Evolutionary conservation across 345 rosid genomes (phyloP), one percentile per base, ranked within the genome.

Genomic region (Corymbia maculata): DNA sequence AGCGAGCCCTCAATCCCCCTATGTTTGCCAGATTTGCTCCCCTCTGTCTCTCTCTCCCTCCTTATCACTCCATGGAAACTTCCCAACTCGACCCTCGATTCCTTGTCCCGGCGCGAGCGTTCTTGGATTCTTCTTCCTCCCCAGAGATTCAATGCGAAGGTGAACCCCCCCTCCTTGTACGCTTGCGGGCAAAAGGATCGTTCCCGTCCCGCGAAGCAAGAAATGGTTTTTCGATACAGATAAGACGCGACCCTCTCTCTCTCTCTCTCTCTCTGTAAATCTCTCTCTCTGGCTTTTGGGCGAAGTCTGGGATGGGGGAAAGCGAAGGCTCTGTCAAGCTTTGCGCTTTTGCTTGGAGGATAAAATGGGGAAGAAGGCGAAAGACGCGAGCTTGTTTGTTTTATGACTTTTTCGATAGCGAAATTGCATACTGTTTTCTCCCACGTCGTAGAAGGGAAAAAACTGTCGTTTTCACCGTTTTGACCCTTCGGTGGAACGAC

Each of bases 11-110:
- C 53, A 92, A 87, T 59, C 93, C 95, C 42, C 89, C 94, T 8
- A 91, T 79, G 88, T 89, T 94, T 90, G 95, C 95, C 95, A 95
- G 95, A 92, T 92, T 94, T 91, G 82, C 49, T 57, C 28, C 61
- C 57, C 26, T 12, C 28, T 55, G 22, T 22, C 4, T 22, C 61
- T 16, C 52, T 84, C 21, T 3, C 26, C 26, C 50, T 16, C 22
- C 64, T 32, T 85, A 17, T 14, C 87, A 30, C 87, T 85, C 55
- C 61, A n/a, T 85, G 45, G 87, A 59, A 8, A 26, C 59, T 24
- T 53, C 47, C 24, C 52, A 53, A 3, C n/a, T 84, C 51, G 32
- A 84, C 32, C 52, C 32, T 8, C 36, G 55, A 47, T 28, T 26
- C n/a, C 32, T 28, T 86, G 66, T 52, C 28, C 87, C 55, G 42